These are phyloP conservation scores for Mucor plumbeus DNA, from an alignment of 371 early-diverging fungal species.

Conservation along the genomic window DNA sequence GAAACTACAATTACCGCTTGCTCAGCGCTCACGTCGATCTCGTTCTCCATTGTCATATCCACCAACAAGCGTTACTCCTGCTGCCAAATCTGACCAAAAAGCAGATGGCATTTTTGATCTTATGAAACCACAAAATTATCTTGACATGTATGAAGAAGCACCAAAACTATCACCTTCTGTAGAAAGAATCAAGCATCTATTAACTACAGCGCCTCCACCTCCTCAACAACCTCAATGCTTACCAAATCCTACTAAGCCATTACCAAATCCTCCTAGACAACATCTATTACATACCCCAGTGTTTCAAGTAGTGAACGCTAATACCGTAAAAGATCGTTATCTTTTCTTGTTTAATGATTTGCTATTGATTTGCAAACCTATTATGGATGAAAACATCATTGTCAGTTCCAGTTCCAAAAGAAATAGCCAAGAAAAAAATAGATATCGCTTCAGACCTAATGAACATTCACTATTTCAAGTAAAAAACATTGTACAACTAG, in stretches of 20 bases:
- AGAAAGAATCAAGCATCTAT: not conserved
- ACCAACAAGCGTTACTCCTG: not conserved
- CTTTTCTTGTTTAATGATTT: slow-evolving; percentile 84
- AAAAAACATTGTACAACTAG: slow-evolving; percentile 64
- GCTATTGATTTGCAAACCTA: slow-evolving; percentile 75
- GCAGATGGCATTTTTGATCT: slow-evolving; percentile 9
- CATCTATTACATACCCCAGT: slow-evolving; percentile 81
- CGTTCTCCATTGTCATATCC: slow-evolving; percentile 28
- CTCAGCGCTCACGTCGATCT: slow-evolving; percentile 20
- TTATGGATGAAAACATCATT: slow-evolving; percentile 56
- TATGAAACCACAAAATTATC: not conserved
- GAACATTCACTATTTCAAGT: slow-evolving; percentile 65
- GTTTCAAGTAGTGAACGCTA: slow-evolving; percentile 73
- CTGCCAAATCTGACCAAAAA: not conserved
- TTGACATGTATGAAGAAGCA: slow-evolving; percentile 7
- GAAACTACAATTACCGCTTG: slow-evolving; percentile 9
- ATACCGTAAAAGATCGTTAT: slow-evolving; percentile 76
- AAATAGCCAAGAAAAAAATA: slow-evolving; percentile 21
- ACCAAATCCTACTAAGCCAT: slow-evolving; percentile 9
- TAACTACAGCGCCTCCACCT: slow-evolving; percentile 3
- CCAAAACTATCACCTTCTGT: not conserved
- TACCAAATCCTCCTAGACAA: slow-evolving; percentile 52
- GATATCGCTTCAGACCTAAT: slow-evolving; percentile 49
- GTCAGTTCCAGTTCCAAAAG: slow-evolving; percentile 23
- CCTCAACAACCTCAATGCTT: not conserved